These are phyloP conservation scores for Saitoella complicata DNA, from an alignment of 805 yeast species.

Conservation along the genomic window DNA sequence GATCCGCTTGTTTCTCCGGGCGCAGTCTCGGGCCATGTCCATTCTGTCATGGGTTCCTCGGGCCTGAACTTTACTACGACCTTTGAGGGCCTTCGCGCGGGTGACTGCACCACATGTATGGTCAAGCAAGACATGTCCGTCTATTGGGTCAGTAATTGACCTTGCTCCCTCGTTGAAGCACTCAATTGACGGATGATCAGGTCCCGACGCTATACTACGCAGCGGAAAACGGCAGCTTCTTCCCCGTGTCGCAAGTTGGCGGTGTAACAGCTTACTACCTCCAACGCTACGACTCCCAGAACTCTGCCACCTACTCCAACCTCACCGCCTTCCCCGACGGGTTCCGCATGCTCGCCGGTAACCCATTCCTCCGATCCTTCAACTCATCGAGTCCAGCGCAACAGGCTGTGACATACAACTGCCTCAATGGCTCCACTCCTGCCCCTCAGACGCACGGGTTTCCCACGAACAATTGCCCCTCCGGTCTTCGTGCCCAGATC, in stretches of 20 bases:
- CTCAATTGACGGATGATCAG: no score
- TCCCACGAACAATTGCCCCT: constrained; percentile 1
- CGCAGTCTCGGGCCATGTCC: constrained; percentile 2
- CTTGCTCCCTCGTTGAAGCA: neutral
- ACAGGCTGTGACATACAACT: neutral
- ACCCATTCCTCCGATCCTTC: neutral
- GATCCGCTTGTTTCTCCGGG: constrained; percentile 2
- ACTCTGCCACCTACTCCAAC: neutral
- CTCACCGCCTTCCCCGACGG: constrained; percentile 3
- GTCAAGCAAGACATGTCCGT: constrained; percentile 2
- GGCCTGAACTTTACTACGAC: neutral
- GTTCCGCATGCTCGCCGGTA: constrained; percentile 4
- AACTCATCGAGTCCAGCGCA: neutral
- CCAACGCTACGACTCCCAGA: neutral
- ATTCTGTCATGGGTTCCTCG: constrained; percentile 1
- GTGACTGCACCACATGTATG: constrained; percentile 2
- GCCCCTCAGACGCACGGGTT: constrained; percentile 1
- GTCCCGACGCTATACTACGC: constrained; percentile 3
- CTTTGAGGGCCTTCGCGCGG: constrained; percentile 1
- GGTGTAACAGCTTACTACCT: constrained; percentile 3
- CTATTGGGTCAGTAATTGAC: constrained; percentile 1
- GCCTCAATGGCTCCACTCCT: neutral
- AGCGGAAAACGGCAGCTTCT: constrained; percentile 1
- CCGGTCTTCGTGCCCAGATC: constrained; percentile 3
- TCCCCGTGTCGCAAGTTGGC: neutral